A percentile compares a stretch with the other conserved stretches of the same genome.
Evolutionary conservation across 805 yeast species (phyloP).

Genomic region (Pichia ethanolica): DNA sequence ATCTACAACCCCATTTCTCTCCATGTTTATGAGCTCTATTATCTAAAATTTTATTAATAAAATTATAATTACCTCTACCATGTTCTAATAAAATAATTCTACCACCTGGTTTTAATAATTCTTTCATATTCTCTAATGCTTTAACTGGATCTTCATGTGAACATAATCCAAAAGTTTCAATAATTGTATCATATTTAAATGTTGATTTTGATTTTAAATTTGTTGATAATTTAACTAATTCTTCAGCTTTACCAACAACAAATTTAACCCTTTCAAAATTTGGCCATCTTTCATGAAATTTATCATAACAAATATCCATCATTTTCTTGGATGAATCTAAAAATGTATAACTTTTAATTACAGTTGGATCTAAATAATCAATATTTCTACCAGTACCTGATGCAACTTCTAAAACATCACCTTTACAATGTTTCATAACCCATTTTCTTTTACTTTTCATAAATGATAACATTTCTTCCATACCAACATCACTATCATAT

Average conservation of each 20-base stretch:
- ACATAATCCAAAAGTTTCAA: conserved; percentile 93
- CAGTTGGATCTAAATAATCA: conserved; percentile 55
- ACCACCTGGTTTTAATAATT: conserved; percentile 80
- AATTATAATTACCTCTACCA: conserved; percentile 77
- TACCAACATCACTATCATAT: conserved; percentile 73
- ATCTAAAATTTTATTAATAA: conserved; percentile 75
- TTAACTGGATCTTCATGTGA: conserved; percentile 89
- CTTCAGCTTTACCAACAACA: conserved; percentile 87
- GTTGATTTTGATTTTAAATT: conserved; percentile 16
- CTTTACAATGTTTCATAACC: conserved; percentile 69
- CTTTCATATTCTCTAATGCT: conserved; percentile 68
- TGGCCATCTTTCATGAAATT: conserved; percentile 65
- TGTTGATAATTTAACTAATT: conserved; percentile 45
- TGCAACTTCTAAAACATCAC: conserved; percentile 90
- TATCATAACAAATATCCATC: conserved; percentile 73
- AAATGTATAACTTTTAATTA: conserved; percentile 68
- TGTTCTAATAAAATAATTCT: conserved; percentile 84
- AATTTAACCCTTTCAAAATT: conserved; percentile 67
- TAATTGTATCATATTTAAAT: conserved; percentile 78
- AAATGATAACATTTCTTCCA: conserved; percentile 58
- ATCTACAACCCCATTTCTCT: conserved; percentile 92
- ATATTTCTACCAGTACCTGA: conserved; percentile 96
- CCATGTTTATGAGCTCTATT: conserved; percentile 75
- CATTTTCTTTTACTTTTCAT: conserved; percentile 66
- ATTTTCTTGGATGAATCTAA: conserved; percentile 78